These are phyloP conservation scores for Monilinia laxa DNA, from an alignment of 2,329 filamentous ascomycete species.

Conservation along the genomic window DNA sequence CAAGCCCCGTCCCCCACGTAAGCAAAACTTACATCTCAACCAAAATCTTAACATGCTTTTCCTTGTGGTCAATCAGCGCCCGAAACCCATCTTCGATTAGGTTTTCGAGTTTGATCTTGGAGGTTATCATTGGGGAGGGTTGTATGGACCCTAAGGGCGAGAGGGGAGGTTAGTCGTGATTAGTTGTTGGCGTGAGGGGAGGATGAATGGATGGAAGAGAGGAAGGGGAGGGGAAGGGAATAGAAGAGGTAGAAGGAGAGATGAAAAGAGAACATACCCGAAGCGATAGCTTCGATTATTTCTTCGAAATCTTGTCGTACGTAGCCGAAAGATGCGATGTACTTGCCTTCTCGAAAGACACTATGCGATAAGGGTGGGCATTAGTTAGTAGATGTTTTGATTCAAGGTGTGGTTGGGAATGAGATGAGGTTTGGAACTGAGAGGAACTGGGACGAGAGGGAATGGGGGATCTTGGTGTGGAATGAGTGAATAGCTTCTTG, in stretches of 20 bases:
- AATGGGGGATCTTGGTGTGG: no score
- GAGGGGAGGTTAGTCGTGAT: no score
- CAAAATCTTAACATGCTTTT: slow-evolving; percentile 10
- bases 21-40: not conserved
- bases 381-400: not conserved
- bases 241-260: not conserved
- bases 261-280: not conserved
- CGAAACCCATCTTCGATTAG: not conserved
- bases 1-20: no score
- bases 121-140: slow-evolving; percentile 3
- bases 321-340: slow-evolving; percentile 43
- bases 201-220: not conserved
- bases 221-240: not conserved
- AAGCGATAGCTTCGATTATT: not conserved
- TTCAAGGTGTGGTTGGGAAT: not conserved
- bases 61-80: not conserved
- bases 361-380: not conserved
- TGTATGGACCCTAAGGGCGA: not conserved
- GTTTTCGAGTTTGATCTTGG: not conserved
- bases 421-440: not conserved
- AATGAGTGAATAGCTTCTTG: no score
- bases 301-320: slow-evolving; percentile 51
- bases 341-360: slow-evolving; percentile 53
- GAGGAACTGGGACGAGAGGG: no score
- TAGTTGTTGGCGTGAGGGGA: no score